Conservation (phyloP, 2,329 filamentous ascomycete genomes). For the Claviceps citrina region DNA sequence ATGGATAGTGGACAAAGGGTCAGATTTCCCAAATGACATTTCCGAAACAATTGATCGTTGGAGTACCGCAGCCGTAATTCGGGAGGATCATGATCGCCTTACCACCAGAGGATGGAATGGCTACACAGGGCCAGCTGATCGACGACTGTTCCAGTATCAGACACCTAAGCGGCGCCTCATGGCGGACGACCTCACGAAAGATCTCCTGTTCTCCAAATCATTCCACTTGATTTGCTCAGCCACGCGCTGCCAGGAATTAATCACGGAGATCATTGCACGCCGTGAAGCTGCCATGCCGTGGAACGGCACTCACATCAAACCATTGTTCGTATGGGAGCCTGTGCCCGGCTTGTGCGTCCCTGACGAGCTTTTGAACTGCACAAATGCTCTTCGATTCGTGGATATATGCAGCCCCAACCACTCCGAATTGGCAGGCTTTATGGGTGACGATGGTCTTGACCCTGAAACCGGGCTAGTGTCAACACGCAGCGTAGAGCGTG, state of each 20-base stretch:
- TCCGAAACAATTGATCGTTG: constrained; percentile 52
- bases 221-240: constrained; percentile 85
- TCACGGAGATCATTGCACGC: constrained; percentile 51
- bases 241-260: constrained; percentile 57
- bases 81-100: constrained; percentile 47
- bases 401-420: constrained; percentile 69
- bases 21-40: constrained; percentile 63
- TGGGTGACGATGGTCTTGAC: constrained; percentile 46
- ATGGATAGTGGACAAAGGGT: constrained; percentile 83
- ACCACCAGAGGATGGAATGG: constrained; percentile 92
- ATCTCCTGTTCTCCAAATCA: constrained; percentile 54
- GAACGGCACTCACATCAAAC: constrained; percentile 30
- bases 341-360: constrained; percentile 77
- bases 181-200: constrained; percentile 49
- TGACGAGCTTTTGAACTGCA: constrained; percentile 48
- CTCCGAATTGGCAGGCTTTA: constrained; percentile 72
- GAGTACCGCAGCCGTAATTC: constrained; percentile 58
- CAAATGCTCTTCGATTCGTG: constrained; percentile 44
- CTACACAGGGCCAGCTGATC: constrained; percentile 56
- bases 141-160: constrained; percentile 67
- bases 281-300: constrained; percentile 25
- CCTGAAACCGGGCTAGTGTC: constrained; percentile 39
- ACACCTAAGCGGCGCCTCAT: constrained; percentile 76
- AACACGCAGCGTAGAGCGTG: constrained; percentile 36
- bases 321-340: constrained; percentile 87